phyloP scores from a whole-genome alignment of 1,139 yeast genomes.

The Yamadazyma aaseri region DNA sequence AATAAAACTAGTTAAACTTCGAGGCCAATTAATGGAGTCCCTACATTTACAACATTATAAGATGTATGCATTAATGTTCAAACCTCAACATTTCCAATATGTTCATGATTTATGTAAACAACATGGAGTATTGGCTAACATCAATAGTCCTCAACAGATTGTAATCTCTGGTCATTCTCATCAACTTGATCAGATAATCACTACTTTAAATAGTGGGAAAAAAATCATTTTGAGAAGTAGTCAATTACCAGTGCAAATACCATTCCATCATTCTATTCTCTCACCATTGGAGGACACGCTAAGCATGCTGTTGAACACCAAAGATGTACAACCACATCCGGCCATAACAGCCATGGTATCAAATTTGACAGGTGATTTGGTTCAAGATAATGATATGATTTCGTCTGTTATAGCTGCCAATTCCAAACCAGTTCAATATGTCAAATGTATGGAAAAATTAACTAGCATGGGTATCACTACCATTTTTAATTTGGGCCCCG shows the following conservation, averaged over 20 bases:
- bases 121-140: conserved; percentile 35
- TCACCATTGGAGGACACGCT: conserved; percentile 35
- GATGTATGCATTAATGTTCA: conserved; percentile 39
- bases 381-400: conserved; percentile 9
- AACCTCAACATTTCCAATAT: conserved; percentile 18
- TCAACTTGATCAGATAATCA: conserved; percentile 20
- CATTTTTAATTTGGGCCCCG: conserved; percentile 41
- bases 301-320: conserved; percentile 7
- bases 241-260: conserved; percentile 48
- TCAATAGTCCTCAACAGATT: conserved; percentile 42
- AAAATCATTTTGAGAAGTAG: conserved; percentile 24
- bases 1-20: conserved; percentile 44
- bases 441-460: conserved; percentile 28
- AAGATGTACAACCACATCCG: conserved; percentile 10
- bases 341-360: conserved; percentile 28
- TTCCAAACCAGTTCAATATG: conserved; percentile 47
- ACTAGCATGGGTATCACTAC: conserved; percentile 17
- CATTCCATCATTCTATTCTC: conserved; percentile 50
- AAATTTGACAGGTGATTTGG: conserved; percentile 31
- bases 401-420: conserved; percentile 33
- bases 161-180: conserved; percentile 43
- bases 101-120: conserved; percentile 20
- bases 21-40: conserved; percentile 54
- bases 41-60: conserved; percentile 21
- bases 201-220: conserved; percentile 16